A percentile compares a stretch with the other conserved stretches of the same genome.
phyloP scores from a whole-genome alignment of 2,329 filamentous ascomycete species.

The Piedraia hortae region DNA sequence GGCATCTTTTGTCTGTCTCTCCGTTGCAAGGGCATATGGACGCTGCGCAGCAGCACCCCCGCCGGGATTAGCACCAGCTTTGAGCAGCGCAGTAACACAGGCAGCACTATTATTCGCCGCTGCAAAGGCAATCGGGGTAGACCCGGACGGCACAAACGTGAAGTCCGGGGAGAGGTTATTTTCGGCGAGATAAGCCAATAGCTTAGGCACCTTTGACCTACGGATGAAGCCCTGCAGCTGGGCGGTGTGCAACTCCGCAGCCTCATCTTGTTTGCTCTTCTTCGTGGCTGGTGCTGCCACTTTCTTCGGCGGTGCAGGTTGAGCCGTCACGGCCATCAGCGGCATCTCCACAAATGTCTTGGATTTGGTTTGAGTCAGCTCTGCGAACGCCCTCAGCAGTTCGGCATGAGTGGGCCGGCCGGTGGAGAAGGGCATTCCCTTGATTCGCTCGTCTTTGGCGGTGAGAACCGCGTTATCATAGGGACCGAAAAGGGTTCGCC shows the following conservation, averaged over 20 bases:
- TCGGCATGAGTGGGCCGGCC: conserved; percentile 77
- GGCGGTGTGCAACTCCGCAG: conserved; percentile 52
- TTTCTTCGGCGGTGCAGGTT: too few species aligned
- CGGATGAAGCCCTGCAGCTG: conserved; percentile 73
- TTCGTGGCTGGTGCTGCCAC: conserved; percentile 16
- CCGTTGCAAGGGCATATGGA: conserved; percentile 60
- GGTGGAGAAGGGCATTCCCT: conserved; percentile 83
- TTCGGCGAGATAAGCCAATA: conserved; percentile 57
- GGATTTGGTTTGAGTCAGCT: conserved; percentile 74
- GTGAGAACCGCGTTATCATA: conserved; percentile 70
- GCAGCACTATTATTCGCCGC: conserved; percentile 54
- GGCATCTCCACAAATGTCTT: conserved; percentile 44
- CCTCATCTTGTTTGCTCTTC: conserved; percentile 49
- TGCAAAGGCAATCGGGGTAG: conserved; percentile 64
- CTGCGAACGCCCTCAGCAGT: conserved; percentile 79
- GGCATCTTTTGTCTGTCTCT: conserved; percentile 62
- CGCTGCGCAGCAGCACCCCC: conserved; percentile 57
- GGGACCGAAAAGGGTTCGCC: conserved; percentile 65
- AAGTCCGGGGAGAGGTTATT: conserved; percentile 49
- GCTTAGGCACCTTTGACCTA: conserved; percentile 64
- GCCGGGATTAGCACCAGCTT: conserved; percentile 55
- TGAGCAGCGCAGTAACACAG: conserved; percentile 53
- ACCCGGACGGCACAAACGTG: conserved; percentile 43
- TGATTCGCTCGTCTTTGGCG: conserved; percentile 49
- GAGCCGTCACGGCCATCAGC: conserved; percentile 18